Evolutionary conservation across 257 asterid species (phyloP).

Genomic region (Jasminum sambac): DNA sequence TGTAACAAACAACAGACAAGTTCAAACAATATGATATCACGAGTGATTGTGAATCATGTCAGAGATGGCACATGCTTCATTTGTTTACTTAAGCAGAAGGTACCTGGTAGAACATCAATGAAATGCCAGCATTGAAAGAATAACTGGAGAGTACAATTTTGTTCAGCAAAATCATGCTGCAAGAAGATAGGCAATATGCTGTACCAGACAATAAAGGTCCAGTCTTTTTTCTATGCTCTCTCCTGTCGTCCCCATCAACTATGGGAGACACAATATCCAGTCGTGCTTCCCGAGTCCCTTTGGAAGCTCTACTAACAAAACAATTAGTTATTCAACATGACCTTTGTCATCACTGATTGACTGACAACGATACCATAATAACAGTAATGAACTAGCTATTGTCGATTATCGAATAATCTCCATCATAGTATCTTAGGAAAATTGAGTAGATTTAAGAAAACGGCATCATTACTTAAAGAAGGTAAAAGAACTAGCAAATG

Average conservation of each 20-base stretch:
- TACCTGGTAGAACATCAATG: conserved; percentile 59
- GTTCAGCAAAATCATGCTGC: conserved; percentile 54
- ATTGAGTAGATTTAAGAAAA: background rate
- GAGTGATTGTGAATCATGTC: too few species aligned
- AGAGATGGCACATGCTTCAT: conserved; percentile 5
- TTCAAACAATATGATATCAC: background rate
- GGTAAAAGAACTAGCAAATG: background rate
- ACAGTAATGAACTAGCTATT: background rate
- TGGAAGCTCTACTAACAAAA: conserved; percentile 25
- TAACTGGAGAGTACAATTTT: conserved; percentile 48
- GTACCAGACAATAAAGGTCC: conserved; percentile 43
- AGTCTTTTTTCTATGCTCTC: conserved; percentile 37
- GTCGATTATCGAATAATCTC: background rate
- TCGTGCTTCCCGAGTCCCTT: conserved; percentile 25
- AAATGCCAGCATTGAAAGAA: conserved; percentile 46
- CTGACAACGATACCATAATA: background rate
- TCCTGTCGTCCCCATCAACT: conserved; percentile 26
- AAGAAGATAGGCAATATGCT: conserved; percentile 54
- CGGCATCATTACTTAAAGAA: conserved; percentile 8
- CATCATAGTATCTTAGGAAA: background rate
- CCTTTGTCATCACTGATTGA: background rate
- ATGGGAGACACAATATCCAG: background rate
- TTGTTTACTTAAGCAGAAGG: background rate
- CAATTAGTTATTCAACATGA: background rate
- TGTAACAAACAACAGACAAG: background rate